phyloP scores from a whole-genome alignment of 345 rosid species.

The Sisymbrium irio region DNA sequence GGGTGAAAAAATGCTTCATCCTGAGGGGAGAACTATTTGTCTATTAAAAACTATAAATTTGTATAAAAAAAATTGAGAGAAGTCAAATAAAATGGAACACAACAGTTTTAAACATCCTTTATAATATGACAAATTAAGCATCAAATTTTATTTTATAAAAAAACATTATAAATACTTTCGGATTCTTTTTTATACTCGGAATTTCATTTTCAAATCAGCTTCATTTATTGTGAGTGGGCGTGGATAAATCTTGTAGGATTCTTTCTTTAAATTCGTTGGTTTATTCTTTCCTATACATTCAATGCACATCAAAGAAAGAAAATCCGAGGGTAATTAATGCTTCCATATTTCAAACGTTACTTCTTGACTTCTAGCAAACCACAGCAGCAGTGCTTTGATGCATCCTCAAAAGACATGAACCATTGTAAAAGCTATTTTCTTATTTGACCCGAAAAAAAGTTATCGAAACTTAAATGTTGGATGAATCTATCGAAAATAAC shows the following conservation, averaged over 20 bases:
- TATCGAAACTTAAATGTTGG: background rate
- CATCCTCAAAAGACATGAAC: too few relatives aligned
- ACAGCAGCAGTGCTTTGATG: background rate
- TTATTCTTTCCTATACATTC: slow-evolving; percentile 22
- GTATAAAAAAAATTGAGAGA: too few relatives aligned
- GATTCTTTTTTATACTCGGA: background rate
- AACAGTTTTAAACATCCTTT: too few relatives aligned
- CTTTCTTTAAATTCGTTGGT: slow-evolving; percentile 15
- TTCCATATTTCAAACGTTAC: background rate
- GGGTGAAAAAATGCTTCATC: too few relatives aligned
- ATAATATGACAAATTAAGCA: too few relatives aligned
- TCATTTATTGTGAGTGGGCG: slow-evolving; percentile 33
- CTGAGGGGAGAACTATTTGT: too few relatives aligned
- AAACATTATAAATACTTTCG: background rate
- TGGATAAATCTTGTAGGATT: slow-evolving; percentile 30
- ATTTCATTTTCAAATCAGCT: slow-evolving; percentile 16
- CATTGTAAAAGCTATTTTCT: background rate
- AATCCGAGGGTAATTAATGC: slow-evolving; percentile 22
- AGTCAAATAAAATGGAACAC: too few relatives aligned
- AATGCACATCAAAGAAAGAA: slow-evolving; percentile 27
- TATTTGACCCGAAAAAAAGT: background rate
- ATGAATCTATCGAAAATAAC: background rate
- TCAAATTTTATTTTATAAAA: too few relatives aligned
- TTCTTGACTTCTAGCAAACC: slow-evolving; percentile 3
- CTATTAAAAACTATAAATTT: too few relatives aligned